Evolutionary conservation across 768 basidiomycete genomes (phyloP).

Genomic region (Hydnum rufescens): DNA sequence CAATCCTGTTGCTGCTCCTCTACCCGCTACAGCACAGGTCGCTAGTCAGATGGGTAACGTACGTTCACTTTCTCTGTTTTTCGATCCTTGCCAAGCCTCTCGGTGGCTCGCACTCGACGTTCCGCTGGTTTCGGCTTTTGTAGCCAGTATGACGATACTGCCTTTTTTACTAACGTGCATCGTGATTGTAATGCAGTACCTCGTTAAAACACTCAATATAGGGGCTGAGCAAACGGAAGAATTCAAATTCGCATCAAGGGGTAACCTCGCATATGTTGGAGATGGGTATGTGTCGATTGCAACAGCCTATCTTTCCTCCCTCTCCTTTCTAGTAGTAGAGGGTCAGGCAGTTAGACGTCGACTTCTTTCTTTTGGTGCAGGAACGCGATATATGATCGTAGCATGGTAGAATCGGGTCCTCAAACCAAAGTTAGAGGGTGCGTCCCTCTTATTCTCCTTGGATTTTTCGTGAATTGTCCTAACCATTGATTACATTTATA

Average conservation of each 20-base stretch:
- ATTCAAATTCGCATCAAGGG: constrained; percentile 54
- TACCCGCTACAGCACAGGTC: constrained; percentile 81
- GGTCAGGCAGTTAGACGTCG: no score
- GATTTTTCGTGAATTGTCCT: not conserved
- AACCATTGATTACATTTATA: not conserved
- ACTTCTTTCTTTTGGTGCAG: constrained; percentile 14
- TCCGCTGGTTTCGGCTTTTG: no score
- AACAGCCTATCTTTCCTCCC: no score
- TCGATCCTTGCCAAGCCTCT: no score
- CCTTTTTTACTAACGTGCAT: not conserved
- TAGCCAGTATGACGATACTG: constrained; percentile 68
- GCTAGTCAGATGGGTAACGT: constrained; percentile 9
- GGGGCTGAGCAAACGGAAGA: constrained; percentile 24
- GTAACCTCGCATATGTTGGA: constrained; percentile 65
- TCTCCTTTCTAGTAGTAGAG: no score
- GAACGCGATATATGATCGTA: constrained; percentile 62
- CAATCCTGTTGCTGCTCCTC: constrained; percentile 30
- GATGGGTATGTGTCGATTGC: constrained; percentile 32
- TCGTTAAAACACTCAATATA: constrained; percentile 45
- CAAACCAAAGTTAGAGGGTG: constrained; percentile 36
- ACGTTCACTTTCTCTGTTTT: constrained; percentile 8
- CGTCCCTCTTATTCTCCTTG: constrained; percentile 2
- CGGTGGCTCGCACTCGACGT: not conserved
- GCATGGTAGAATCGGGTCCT: constrained; percentile 26
- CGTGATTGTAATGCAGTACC: constrained; percentile 28